Conservation (phyloP, 768 basidiomycete genomes). For the Agaricus blazei region DNA sequence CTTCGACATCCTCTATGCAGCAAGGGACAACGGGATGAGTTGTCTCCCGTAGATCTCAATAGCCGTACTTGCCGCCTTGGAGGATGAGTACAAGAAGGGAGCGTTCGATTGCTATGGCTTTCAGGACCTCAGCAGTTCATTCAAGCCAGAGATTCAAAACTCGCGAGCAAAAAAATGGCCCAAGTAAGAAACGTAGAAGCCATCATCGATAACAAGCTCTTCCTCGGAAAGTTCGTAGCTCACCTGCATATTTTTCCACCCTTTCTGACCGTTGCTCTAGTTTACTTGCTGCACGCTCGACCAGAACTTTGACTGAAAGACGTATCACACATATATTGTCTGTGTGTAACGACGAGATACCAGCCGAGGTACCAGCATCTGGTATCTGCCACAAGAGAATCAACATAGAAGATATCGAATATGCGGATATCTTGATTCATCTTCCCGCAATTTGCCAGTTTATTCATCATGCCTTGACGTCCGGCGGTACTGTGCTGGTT, state of each 20-base stretch:
- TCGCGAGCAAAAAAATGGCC: conserved; percentile 30
- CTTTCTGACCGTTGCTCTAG: conserved; percentile 29
- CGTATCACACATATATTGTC: conserved; percentile 78
- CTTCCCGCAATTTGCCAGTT: conserved; percentile 63
- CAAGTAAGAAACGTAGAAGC: conserved; percentile 64
- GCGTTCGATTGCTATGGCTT: neutral
- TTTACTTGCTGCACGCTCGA: conserved; percentile 64
- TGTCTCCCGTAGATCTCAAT: conserved; percentile 12
- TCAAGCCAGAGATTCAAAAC: conserved; percentile 13
- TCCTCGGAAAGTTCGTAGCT: conserved; percentile 67
- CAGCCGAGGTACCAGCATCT: conserved; percentile 65
- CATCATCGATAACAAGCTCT: conserved; percentile 60
- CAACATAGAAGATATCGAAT: conserved; percentile 63
- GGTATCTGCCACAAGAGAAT: conserved; percentile 69
- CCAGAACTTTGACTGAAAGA: conserved; percentile 66
- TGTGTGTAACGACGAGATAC: conserved; percentile 68
- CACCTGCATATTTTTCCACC: conserved; percentile 14
- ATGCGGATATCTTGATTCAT: conserved; percentile 62
- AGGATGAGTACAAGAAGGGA: conserved; percentile 11
- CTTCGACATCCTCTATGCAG: conserved; percentile 18
- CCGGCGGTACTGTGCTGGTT: conserved; percentile 59
- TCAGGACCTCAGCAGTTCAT: conserved; percentile 14
- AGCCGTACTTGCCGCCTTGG: neutral
- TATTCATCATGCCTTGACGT: conserved; percentile 54
- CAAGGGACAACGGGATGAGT: conserved; percentile 20